Evolutionary conservation across 2,329 filamentous ascomycete genomes (phyloP), one percentile per base, ranked within the genome.

Genomic region (Bipolaris gigantea): DNA sequence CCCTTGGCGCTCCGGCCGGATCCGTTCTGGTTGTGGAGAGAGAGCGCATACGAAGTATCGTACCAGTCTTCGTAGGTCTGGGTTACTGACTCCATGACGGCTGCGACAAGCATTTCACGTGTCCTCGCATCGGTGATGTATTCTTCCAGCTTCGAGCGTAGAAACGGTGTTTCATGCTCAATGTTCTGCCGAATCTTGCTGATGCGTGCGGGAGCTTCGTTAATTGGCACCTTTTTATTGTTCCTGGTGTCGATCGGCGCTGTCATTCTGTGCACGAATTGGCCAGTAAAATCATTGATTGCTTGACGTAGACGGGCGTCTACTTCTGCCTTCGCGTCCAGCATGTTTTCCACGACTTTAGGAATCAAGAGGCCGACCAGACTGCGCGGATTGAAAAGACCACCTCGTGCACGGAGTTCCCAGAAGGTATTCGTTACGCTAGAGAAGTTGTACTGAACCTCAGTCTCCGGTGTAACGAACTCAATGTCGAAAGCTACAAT

Each of bases 401-500:
- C 83, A 44, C 86, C 85, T 30, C 85, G 81, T 50, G 85, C 82
- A 36, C 85, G 83, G 3, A 89, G 77, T 64, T 88, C 85, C 79
- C 83, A 87, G 72, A 89, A 88, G 1, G 86, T 87, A 59, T 78
- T 84, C 5, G 84, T 85, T 11, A 88, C 76, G 45, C 79, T 81
- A n/a, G 84, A 85, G 70, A 88, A 87, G 72, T 88, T 85, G 69
- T 88, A 81, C 13, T 82, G 81, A 43, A 88, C 78, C 51, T 73
- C 71, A 2, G 72, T 74, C 57, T 88, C 85, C 4, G 85, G 85
- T 2, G 83, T 82, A 18, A 87, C 83, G 64, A 83, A 88, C 69
- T 88, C 92, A 62, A 99, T 97, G 76, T 99, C 94, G 57, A 99
- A 92, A 9, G 92, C 92, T 23, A 99, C 87, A 47, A 99, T 89